These are phyloP conservation scores for Phanerodontia chrysosporium DNA, from an alignment of 768 basidiomycete genomes.

Conservation along the genomic window DNA sequence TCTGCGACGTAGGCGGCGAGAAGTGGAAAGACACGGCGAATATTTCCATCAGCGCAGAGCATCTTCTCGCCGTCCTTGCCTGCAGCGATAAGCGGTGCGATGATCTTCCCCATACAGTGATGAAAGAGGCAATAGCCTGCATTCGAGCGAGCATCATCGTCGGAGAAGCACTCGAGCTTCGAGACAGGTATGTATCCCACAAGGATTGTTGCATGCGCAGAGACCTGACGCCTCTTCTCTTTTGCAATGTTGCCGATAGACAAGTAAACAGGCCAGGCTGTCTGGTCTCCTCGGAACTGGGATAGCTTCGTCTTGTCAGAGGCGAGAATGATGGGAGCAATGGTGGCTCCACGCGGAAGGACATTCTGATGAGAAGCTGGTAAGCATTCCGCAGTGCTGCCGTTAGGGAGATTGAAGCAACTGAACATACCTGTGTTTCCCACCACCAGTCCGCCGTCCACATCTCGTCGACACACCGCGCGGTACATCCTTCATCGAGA, in stretches of 20 bases:
- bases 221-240: conserved; percentile 16
- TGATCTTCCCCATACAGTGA: conserved; percentile 11
- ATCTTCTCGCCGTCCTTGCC: conserved; percentile 16
- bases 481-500: not conserved
- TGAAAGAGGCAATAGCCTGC: conserved; percentile 18
- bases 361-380: conserved; percentile 4
- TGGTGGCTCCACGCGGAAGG: conserved; percentile 23
- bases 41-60: conserved; percentile 12
- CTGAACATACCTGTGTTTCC: conserved; percentile 14
- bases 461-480: conserved; percentile 16
- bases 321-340: conserved; percentile 27
- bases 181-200: conserved; percentile 24
- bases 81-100: conserved; percentile 10
- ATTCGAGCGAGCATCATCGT: not conserved
- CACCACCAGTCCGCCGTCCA: conserved; percentile 26
- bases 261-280: conserved; percentile 28
- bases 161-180: conserved; percentile 9
- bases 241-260: conserved; percentile 25
- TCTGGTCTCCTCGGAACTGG: conserved; percentile 17
- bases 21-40: conserved; percentile 14
- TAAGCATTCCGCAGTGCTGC: too few relatives aligned
- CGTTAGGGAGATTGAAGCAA: too few relatives aligned
- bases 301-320: conserved; percentile 30
- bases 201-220: conserved; percentile 15
- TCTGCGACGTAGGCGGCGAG: conserved; percentile 18